phyloP scores from a whole-genome alignment of 108 stramenopile species.

The Nitzschia palea region DNA sequence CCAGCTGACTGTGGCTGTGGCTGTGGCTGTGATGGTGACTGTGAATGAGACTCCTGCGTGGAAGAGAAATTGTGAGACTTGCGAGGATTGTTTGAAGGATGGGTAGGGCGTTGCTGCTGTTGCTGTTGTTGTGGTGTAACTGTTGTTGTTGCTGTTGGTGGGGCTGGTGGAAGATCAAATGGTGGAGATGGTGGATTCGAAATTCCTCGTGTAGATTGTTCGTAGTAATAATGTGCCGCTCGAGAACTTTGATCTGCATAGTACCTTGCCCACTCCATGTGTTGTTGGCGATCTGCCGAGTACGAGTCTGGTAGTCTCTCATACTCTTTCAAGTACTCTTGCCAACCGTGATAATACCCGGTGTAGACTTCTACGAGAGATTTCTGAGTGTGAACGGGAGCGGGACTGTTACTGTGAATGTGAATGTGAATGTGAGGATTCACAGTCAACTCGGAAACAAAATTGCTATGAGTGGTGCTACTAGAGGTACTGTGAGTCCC shows the following conservation, averaged over 20 bases:
- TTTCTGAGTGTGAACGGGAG: background rate
- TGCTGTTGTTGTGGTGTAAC: constrained; percentile 12
- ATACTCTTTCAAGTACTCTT: constrained; percentile 19
- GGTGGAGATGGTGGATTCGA: constrained; percentile 47
- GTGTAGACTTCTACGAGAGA: constrained; percentile 37
- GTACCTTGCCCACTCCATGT: constrained; percentile 61
- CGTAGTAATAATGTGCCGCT: constrained; percentile 66
- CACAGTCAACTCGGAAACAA: background rate
- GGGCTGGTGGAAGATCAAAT: constrained; percentile 52
- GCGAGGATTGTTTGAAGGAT: background rate
- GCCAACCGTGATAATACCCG: constrained; percentile 62
- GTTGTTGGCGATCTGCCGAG: constrained; percentile 18
- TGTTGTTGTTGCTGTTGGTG: constrained; percentile 18
- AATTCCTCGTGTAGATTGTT: constrained; percentile 11
- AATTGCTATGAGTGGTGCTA: constrained; percentile 1
- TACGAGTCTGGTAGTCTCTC: background rate
- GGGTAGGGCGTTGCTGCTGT: constrained; percentile 6
- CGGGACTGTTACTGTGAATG: background rate
- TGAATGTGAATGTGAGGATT: background rate
- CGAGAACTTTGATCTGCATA: constrained; percentile 52
- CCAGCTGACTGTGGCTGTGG: constrained; percentile 17
- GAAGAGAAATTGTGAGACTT: too few species aligned
- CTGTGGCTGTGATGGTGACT: constrained; percentile 3
- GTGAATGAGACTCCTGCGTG: too few species aligned
- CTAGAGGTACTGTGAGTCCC: background rate